Percentiles rank a stretch among this genome's conserved stretches.
phyloP scores from a whole-genome alignment of 2,329 filamentous ascomycete species.

The Nothophaeocryptopus gaeumannii region DNA sequence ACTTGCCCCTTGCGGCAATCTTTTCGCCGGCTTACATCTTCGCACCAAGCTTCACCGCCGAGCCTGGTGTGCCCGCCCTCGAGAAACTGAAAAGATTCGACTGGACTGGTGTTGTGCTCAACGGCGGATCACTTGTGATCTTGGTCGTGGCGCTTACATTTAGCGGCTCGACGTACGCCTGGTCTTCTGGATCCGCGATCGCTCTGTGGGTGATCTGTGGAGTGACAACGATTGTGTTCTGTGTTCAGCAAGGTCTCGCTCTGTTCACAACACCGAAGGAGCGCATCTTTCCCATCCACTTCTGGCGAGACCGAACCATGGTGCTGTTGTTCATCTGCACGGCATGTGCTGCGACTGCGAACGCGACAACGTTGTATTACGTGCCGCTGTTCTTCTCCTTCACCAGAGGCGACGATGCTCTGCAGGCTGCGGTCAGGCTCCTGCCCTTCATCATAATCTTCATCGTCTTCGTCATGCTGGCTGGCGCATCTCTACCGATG shows the following conservation, averaged over 20 bases:
- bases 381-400: slow-evolving; percentile 57
- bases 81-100: slow-evolving; percentile 36
- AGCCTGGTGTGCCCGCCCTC: neutral
- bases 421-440: slow-evolving; percentile 43
- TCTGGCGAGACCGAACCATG: slow-evolving; percentile 44
- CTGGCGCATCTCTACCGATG: slow-evolving; percentile 40
- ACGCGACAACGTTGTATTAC: slow-evolving; percentile 46
- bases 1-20: slow-evolving; percentile 30
- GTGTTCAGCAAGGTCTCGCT: slow-evolving; percentile 49
- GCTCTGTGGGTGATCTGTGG: slow-evolving; percentile 49
- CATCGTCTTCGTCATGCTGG: slow-evolving; percentile 36
- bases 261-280: slow-evolving; percentile 45
- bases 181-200: slow-evolving; percentile 47
- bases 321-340: slow-evolving; percentile 45
- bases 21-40: slow-evolving; percentile 46
- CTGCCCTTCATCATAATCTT: slow-evolving; percentile 44
- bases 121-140: slow-evolving; percentile 41
- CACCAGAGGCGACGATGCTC: slow-evolving; percentile 42
- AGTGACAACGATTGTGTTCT: slow-evolving; percentile 44
- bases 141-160: slow-evolving; percentile 52
- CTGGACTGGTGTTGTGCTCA: slow-evolving; percentile 47
- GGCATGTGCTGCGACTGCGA: slow-evolving; percentile 25
- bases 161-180: slow-evolving; percentile 50
- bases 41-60: slow-evolving; percentile 35
- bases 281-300: slow-evolving; percentile 51